Conservation (phyloP, 2,329 filamentous ascomycete species). For the Ophiostoma quercus region DNA sequence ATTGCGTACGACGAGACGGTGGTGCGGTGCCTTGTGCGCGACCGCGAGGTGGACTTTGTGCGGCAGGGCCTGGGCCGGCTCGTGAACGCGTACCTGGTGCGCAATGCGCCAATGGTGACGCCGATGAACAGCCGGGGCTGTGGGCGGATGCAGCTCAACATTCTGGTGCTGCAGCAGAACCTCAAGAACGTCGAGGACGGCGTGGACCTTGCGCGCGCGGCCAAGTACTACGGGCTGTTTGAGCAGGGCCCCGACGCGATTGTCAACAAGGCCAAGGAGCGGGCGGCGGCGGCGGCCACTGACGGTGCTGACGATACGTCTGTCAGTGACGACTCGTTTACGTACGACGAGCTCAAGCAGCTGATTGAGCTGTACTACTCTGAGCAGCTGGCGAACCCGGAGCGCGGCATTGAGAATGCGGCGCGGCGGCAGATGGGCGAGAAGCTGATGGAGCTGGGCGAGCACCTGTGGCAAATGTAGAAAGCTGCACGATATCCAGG, state of each 20-base stretch:
- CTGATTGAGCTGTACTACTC: conserved; percentile 64
- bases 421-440: conserved; percentile 67
- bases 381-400: conserved; percentile 59
- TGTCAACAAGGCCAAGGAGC: conserved; percentile 53
- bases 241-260: conserved; percentile 60
- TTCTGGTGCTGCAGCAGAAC: conserved; percentile 92
- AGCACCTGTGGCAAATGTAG: conserved; percentile 63
- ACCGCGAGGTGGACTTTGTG: conserved; percentile 68
- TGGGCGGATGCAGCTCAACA: conserved; percentile 86
- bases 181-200: conserved; percentile 83
- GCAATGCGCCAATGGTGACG: conserved; percentile 63
- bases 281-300: conserved; percentile 27
- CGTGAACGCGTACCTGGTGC: conserved; percentile 72
- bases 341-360: conserved; percentile 61
- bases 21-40: conserved; percentile 60
- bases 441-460: conserved; percentile 64
- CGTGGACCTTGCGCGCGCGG: conserved; percentile 58
- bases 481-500: neutral
- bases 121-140: conserved; percentile 82
- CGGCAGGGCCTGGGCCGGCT: conserved; percentile 70
- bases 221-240: conserved; percentile 66
- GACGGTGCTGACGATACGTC: conserved; percentile 24
- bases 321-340: conserved; percentile 46
- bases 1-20: conserved; percentile 84
- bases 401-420: conserved; percentile 61